Base-by-base conservation (phyloP, 305 asterid genomes). In the Solanum hybrid region DNA sequence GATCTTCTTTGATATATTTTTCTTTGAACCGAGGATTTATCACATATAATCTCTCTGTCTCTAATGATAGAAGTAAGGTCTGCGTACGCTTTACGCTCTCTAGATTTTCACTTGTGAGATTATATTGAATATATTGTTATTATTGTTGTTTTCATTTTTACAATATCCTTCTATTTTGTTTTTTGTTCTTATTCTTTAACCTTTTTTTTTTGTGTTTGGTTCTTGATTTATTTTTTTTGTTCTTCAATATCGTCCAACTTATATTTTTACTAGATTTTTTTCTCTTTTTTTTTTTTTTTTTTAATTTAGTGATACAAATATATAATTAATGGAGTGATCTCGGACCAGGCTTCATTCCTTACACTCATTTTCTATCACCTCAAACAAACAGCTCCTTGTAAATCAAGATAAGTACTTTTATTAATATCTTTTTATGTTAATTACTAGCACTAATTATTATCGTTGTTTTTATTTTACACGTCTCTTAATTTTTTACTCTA, bases 281-380 rank as follows among this genome's bases (percentile, higher is more conserved):
- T 32, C 2, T 79, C n/a, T 80, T 14, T 22, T 37, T 32, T 32
- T 7, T 37, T 22, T 32, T 32, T 7, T 37, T 22, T n/a, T 66
- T 66, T 4, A 66, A 66, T 66, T 10, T 66, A n/a, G 24, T 26
- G 35, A 40, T 20, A 40, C 12, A 38, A 38, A 27, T 80, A 40
- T 35, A 32, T 24, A 66, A 66, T 66, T 66, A 86, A 77, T 79
- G 86, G 40, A 51, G 27, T 90, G 96, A 91, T 95, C 96, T 96
- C 98, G 98, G 98, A 96, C 98, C 98, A 96, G 98, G 98, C 98
- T 96, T 96, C 98, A 94, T 94, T 96, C 96, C 94, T 90, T 94
- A 95, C 95, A 35, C 97, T 92, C 91, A 89, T 87, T 90, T 92
- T 93, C 89, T 90, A 90, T 14, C 10, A 46, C 26, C 26, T 9